Evolutionary conservation across 73 alveolate genomes (phyloP), one percentile per base, ranked within the genome.

Genomic region (Stentor coeruleus): DNA sequence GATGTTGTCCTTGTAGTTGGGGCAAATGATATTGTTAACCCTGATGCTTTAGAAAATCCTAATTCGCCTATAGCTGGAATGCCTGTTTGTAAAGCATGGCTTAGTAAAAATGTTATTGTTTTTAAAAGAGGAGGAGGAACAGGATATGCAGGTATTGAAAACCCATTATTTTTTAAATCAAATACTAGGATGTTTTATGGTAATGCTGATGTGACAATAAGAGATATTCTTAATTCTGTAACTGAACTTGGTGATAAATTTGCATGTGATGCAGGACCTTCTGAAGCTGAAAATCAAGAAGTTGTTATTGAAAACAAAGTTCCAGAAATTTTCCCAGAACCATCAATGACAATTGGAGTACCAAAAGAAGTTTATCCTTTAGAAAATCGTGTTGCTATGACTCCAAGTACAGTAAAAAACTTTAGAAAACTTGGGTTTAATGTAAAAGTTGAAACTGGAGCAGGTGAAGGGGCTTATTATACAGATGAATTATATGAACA

Each of bases 61-160:
- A 74, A 86, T 55, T 90, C 93, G 39, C 91, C 96, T 55, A 87
- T 91, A 41, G 95, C 96, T 30, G 97, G 97, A 3, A 92, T 92
- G 97, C 97, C 97, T 28, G 98, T 92, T 66, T 77, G 93, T 40
- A 87, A 86, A 60, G 96, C 84, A 14, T 92, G 97, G 95, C 60
- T 77, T 20, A 96, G 96, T 39, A 92, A 92, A 84, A 59, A 87
- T 74, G 81, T 76, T 59, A 87, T 92, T 31, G 97, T 90, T 58
- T 85, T 89, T 82, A 89, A 89, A 82, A 84, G 95, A 75, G 41
- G 76, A n/a, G 72, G 81, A 35, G 97, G 96, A 3, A 84, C 81
- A 39, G 97, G 97, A 58, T 92, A 92, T 81, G 95, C 97, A 6
- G 96, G 85, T 36, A 75, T 90, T 39, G 93, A 90, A 79, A 91